Evolutionary conservation across 345 rosid species (phyloP), one percentile per base, ranked within the genome.

Genomic region (Kernera saxatilis): DNA sequence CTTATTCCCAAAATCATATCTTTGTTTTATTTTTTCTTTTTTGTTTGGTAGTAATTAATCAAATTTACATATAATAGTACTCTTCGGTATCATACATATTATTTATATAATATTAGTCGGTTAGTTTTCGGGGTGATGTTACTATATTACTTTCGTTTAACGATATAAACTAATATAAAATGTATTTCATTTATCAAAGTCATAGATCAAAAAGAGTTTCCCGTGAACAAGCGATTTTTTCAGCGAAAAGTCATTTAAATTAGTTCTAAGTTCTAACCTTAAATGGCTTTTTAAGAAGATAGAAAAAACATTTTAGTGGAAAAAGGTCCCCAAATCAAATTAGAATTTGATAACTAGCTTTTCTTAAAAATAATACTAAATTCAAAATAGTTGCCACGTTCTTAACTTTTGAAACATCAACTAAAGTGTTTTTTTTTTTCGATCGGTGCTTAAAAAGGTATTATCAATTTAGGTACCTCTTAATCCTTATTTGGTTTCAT

Each of bases 1-100:
- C 70, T 29, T 63, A 63, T 76, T 76, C 79, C 66, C 71, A 63
- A 76, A 70, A 67, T 67, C 57, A 59, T 51, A 74, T 67, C 66
- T 69, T 62, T 46, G 17, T 26, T 14, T 61, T 35, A 26, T 33
- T 29, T 11, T 32, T 54, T 50, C 15, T 3, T 11, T 52, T 55
- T 55, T 67, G 52, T 50, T 59, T 67, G 54, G 14, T 59, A 50
- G 46, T 59, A 14, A 14, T 29, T 29, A 29, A 59, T 58, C 69
- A 46, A 67, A 32, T 14, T 66, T 32, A 33, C 41, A 59, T 43
- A 46, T 30, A 5, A 21, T 36, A n/a, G n/a, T n/a, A 27, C 0
- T 51, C 69, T 32, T 39, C 19, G 22, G 5, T 32, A 53, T 30
- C 25, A 52, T 50, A 41, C 1, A 27, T 48, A 11, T 14, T 23